Base-by-base conservation (phyloP, 2,329 filamentous ascomycete genomes). In the Plenodomus tracheiphilus region DNA sequence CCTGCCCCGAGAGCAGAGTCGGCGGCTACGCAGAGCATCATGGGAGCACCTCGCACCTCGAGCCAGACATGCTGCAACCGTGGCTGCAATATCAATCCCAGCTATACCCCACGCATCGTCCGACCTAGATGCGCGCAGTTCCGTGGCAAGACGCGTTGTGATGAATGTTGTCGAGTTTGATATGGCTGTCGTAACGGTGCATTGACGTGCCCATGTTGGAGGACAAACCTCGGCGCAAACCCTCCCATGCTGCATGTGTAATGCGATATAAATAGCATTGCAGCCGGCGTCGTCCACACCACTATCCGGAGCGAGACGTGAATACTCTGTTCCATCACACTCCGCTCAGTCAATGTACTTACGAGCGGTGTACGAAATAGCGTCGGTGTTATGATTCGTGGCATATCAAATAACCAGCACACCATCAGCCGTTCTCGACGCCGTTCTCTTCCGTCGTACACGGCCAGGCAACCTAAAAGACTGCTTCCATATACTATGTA, bases 21-120 rank as follows among this genome's bases (percentile, higher is more conserved):
- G 54, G 54, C 54, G 54, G 51, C 51, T 57, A 57, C 35, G 46
- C 47, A 50, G 41, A 50, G 49, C 49, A 45, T 34, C 47, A 37
- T 40, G 19, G 35, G 18, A 47, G 32, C 42, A 36, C 30, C 40
- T 39, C 36, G 34, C 25, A 28, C 39, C 39, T 34, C 17, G 8
- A 20, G 28, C 19, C 15, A 16, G 30, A 13, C 16, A 22, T 8
- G 20, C 32, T 25, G 30, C 22, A 32, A 11, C 2, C 35, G 6
- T 34, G 35, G n/a, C 37, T 28, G 40, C 47, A 46, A 42, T 48
- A 39, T 51, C 47, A 40, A 46, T 54, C 47, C 38, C 35, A 37
- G 47, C 28, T 41, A 42, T 45, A 41, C n/a, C 32, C 19, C 47
- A 19, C 28, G 28, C 28, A 34, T 25, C 34, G n/a, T 25, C 47